A percentile compares a stretch with the other conserved stretches of the same genome.
These are phyloP conservation scores for Elsinoe australis DNA, from an alignment of 2,329 filamentous ascomycete species.

Conservation along the genomic window DNA sequence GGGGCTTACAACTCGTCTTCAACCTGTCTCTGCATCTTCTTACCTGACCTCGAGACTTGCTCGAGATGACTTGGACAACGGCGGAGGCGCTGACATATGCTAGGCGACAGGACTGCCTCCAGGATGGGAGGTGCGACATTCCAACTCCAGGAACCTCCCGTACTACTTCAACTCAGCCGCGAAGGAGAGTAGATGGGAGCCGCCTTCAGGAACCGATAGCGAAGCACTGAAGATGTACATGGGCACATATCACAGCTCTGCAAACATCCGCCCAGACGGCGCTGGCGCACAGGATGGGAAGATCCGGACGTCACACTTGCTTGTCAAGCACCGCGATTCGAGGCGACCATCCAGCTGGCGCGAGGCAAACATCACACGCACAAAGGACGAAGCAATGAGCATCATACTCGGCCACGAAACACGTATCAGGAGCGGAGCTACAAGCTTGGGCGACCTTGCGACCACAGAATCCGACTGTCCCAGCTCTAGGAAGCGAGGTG, in stretches of 20 bases:
- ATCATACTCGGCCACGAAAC: slow-evolving; percentile 70
- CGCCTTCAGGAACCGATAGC: slow-evolving; percentile 76
- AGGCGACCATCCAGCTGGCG: slow-evolving; percentile 88
- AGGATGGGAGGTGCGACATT: slow-evolving; percentile 93
- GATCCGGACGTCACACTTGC: slow-evolving; percentile 85
- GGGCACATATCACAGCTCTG: slow-evolving; percentile 71
- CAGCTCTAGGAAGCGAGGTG: slow-evolving; percentile 86
- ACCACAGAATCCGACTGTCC: slow-evolving; percentile 89
- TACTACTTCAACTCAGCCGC: slow-evolving; percentile 93
- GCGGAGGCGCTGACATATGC: slow-evolving; percentile 1
- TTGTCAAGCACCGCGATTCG: slow-evolving; percentile 88
- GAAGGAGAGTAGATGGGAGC: slow-evolving; percentile 92
- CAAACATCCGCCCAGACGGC: slow-evolving; percentile 33
- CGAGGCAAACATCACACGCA: slow-evolving; percentile 78
- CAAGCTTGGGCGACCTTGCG: slow-evolving; percentile 72
- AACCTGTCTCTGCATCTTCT: neutral
- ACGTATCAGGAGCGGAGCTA: slow-evolving; percentile 63
- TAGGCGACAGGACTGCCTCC: slow-evolving; percentile 63
- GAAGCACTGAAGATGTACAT: slow-evolving; percentile 93
- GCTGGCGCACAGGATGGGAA: slow-evolving; percentile 54
- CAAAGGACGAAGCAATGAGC: slow-evolving; percentile 74
- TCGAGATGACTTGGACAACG: slow-evolving; percentile 3
- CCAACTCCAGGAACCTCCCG: slow-evolving; percentile 95
- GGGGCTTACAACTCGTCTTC: slow-evolving; percentile 6
- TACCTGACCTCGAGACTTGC: neutral